These are phyloP conservation scores for Aspergillus pseudotamarii DNA, from an alignment of 2,329 filamentous ascomycete genomes.

Conservation along the genomic window DNA sequence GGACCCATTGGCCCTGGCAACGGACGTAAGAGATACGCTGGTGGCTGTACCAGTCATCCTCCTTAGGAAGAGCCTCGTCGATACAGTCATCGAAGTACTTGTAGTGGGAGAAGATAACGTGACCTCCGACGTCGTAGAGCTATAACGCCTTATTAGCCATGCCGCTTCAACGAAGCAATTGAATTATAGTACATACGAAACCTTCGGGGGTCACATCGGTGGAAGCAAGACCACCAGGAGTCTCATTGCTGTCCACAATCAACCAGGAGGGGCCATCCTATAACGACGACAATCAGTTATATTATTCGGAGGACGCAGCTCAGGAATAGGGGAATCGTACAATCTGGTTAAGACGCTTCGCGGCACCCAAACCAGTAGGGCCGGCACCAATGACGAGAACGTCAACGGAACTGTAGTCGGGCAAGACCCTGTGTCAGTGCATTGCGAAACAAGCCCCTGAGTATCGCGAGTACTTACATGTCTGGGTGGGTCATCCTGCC, in stretches of 20 bases:
- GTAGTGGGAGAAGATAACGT: conserved; percentile 99
- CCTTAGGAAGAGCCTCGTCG: conserved; percentile 90
- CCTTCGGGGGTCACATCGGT: conserved; percentile 95
- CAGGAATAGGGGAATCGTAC: conserved; percentile 54
- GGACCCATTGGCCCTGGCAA: conserved; percentile 95
- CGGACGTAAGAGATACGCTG: conserved; percentile 99
- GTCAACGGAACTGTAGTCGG: conserved; percentile 74
- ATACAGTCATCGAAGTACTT: conserved; percentile 99
- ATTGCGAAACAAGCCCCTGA: conserved; percentile 9
- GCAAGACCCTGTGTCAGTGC: conserved; percentile 19
- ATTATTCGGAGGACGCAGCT: background rate
- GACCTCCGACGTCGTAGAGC: conserved; percentile 98
- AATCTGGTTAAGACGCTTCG: conserved; percentile 95
- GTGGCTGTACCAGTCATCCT: conserved; percentile 95
- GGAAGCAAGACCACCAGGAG: conserved; percentile 90
- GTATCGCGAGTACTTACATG: conserved; percentile 36
- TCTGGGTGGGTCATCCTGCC: conserved; percentile 51
- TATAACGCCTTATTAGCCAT: conserved; percentile 42
- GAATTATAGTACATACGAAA: conserved; percentile 71
- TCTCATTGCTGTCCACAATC: conserved; percentile 90
- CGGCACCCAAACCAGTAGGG: conserved; percentile 94
- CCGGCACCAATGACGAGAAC: conserved; percentile 97
- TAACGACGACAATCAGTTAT: conserved; percentile 19
- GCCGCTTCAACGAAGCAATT: background rate
- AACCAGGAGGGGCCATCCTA: conserved; percentile 93